phyloP scores from a whole-genome alignment of 352 stramenopile genomes.

The Globisporangium spiculum region DNA sequence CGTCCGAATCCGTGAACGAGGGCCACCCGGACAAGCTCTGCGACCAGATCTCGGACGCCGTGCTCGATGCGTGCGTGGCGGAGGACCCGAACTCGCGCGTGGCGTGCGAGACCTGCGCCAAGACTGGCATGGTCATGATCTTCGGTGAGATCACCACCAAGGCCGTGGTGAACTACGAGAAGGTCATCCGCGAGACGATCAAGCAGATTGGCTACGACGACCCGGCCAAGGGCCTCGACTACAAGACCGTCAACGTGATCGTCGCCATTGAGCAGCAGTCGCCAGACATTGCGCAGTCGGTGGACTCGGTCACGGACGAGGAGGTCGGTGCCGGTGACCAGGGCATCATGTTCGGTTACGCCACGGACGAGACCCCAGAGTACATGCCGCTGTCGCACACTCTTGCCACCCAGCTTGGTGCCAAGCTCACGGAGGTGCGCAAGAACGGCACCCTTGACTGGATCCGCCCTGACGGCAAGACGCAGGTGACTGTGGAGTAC shows the following conservation, averaged over 20 bases:
- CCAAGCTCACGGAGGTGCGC: slow-evolving; percentile 97
- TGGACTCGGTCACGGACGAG: slow-evolving; percentile 96
- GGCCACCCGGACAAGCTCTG: slow-evolving; percentile 98
- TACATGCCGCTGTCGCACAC: slow-evolving; percentile 98
- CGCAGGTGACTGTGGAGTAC: slow-evolving; percentile 98
- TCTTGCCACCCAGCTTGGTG: slow-evolving; percentile 95
- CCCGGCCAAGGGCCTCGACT: slow-evolving; percentile 98
- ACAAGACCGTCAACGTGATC: slow-evolving; percentile 99
- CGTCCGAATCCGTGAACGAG: slow-evolving; percentile 99
- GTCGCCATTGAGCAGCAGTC: slow-evolving; percentile 99
- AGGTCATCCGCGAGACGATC: slow-evolving; percentile 98
- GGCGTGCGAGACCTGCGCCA: slow-evolving; percentile 98
- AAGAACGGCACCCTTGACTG: slow-evolving; percentile 99
- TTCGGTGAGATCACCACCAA: slow-evolving; percentile 99
- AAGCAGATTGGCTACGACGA: slow-evolving; percentile 99
- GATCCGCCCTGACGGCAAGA: slow-evolving; percentile 99
- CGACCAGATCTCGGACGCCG: slow-evolving; percentile 98
- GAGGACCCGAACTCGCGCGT: slow-evolving; percentile 98
- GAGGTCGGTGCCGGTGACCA: slow-evolving; percentile 99
- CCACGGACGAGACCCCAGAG: slow-evolving; percentile 96
- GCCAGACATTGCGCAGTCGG: slow-evolving; percentile 98
- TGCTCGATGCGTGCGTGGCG: slow-evolving; percentile 97
- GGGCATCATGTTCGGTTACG: slow-evolving; percentile 94
- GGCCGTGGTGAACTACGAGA: slow-evolving; percentile 99
- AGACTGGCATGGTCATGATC: slow-evolving; percentile 99